Base-by-base conservation (phyloP, 2,329 filamentous ascomycete genomes). In the Trichoderma atroviride region DNA sequence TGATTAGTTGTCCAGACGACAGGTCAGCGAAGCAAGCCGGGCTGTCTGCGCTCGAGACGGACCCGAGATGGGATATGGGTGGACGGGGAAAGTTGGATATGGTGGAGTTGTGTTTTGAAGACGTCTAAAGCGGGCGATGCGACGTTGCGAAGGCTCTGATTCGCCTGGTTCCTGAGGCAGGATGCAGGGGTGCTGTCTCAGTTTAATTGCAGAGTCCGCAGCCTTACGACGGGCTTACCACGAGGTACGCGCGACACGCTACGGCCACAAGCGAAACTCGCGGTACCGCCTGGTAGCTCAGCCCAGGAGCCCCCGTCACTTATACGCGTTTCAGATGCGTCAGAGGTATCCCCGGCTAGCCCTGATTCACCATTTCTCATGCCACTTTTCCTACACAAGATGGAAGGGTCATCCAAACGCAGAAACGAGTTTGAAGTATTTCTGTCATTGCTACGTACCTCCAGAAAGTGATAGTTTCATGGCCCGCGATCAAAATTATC, bases 281-380 rank as follows among this genome's bases (percentile, higher is more conserved):
- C 14, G 4, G 63, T 67, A 67, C 40, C 55, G 27, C 31, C n/a
- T n/a, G 24, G 27, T 59, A 59, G 57, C 57, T 22, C 57, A 16
- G 22, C 57, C 35, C 57, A 37, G 10, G 35, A 4, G 1, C 9
- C 55, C 53, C 16, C 9, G 19, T 33, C 29, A 24, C 59, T n/a
- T 55, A 59, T 58, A 61, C 56, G 57, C 57, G 65, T 68, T 59
- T 60, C 65, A 68, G 65, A 68, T 68, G 56, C 43, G 65, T 68
- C 35, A 22, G 47, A 68, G 40, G 35, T 33, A n/a, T 47, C 50
- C 57, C 57, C 56, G 24, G 43, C 64, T 62, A 55, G 31, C 29
- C 66, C 66, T 56, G 66, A 68, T 56, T 35, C 47, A 56, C 27
- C 43, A 55, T 24, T 52, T 37, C 56, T 67, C 63, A 67, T 67